Conservation (phyloP, 177 flowering plant genomes). For the Vitis hybrid region DNA sequence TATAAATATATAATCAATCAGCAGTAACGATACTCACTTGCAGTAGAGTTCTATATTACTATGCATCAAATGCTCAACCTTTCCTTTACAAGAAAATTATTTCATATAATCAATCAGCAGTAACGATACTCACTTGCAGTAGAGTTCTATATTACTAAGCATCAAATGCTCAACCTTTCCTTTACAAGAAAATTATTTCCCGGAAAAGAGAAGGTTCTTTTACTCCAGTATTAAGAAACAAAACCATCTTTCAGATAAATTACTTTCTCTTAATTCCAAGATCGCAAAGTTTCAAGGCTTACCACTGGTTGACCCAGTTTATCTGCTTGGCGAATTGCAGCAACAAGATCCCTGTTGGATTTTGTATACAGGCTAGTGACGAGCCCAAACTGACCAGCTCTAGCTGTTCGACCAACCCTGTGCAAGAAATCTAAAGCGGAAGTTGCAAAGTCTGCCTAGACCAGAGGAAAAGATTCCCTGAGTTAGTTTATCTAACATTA, state of each 20-base stretch:
- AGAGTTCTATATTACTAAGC: not conserved
- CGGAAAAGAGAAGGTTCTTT: not conserved
- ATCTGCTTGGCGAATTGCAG: conserved; percentile 77
- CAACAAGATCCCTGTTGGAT: conserved; percentile 77
- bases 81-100: not conserved
- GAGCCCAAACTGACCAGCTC: conserved; percentile 90
- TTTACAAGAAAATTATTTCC: not conserved
- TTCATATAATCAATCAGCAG: not conserved
- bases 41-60: not conserved
- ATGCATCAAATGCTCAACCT: not conserved
- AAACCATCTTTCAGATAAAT: not conserved
- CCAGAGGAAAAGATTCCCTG: conserved; percentile 4
- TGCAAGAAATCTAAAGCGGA: conserved; percentile 96
- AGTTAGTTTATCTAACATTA: not conserved
- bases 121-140: not conserved
- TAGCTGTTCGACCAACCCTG: conserved; percentile 91
- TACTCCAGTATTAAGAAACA: not conserved
- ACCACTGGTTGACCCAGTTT: conserved; percentile 82
- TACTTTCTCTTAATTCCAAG: not conserved
- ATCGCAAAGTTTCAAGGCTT: conserved; percentile 20
- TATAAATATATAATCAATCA: not conserved
- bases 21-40: not conserved
- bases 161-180: not conserved
- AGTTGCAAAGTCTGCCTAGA: conserved; percentile 94
- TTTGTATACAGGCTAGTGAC: conserved; percentile 85